Evolutionary conservation across 306 rosid genomes (phyloP), one percentile per base, ranked within the genome.

Genomic region (Abrus precatorius): DNA sequence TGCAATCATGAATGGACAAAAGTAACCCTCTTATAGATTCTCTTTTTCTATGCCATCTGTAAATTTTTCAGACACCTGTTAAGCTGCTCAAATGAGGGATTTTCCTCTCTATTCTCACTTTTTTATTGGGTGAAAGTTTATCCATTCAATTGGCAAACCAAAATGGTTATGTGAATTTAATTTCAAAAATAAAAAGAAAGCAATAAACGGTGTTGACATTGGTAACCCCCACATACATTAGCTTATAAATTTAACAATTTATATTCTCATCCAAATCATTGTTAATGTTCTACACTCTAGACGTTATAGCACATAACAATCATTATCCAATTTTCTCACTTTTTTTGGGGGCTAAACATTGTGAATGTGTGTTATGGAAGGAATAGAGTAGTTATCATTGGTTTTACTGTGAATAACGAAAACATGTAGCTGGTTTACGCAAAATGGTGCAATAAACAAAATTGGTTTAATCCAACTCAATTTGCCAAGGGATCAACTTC

Each of bases 1-100:
- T 59, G 55, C 77, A 82, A 29, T 72, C 2, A 56, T 78, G 60
- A 41, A 78, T 30, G 68, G 78, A 87, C 91, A 11, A 67, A 86
- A 78, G 33, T 90, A 5, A 61, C 89, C 88, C 87, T 56, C 3
- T 49, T 27, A 66, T 36, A 12, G 14, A 65, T 69, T 40, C n/a
- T 52, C 63, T 27, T 54, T 84, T 43, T 47, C 40, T 36, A 36
- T 82, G 77, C 11, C 60, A 54, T 4, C 2, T 1, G 57, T 78
- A 9, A 78, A 81, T 71, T 85, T 88, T 59, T 62, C 82, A 53
- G 4, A 47, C 41, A 36, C 40, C 28, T 9, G 73, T 50, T 33
- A 27, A 53, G 67, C 74, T 68, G 20, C 27, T 59, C 67, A 20
- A 20, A 20, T 20, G 20, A 20, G 20, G 20, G 20, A 20, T 61